These are phyloP conservation scores for Capsella bursapastoris DNA, from an alignment of 345 rosid species.

Conservation along the genomic window DNA sequence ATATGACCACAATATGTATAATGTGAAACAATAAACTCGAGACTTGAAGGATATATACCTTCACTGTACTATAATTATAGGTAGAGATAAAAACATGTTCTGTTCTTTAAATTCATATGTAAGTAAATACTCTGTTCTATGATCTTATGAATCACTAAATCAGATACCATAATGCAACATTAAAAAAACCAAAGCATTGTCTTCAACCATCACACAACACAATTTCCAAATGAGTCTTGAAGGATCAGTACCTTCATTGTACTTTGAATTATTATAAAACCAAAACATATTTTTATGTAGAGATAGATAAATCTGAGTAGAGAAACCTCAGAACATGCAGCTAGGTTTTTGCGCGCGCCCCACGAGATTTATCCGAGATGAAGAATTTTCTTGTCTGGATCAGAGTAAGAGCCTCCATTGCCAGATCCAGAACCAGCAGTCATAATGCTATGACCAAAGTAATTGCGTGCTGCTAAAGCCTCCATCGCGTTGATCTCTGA, in stretches of 20 bases:
- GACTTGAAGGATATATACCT: neutral
- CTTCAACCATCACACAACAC: conserved; percentile 31
- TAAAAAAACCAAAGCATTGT: conserved; percentile 2
- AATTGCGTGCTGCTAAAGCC: conserved; percentile 82
- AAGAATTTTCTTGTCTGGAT: conserved; percentile 77
- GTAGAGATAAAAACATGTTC: neutral
- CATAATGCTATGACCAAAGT: conserved; percentile 68
- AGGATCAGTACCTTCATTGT: conserved; percentile 41
- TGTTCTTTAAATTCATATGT: conserved; percentile 17
- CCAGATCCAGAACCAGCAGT: conserved; percentile 50
- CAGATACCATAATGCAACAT: conserved; percentile 7
- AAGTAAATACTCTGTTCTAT: conserved; percentile 2
- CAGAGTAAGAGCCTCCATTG: conserved; percentile 54
- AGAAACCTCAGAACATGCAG: conserved; percentile 1
- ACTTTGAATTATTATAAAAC: conserved; percentile 14
- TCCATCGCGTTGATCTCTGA: conserved; percentile 79
- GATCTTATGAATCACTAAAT: conserved; percentile 12
- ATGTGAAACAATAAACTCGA: conserved; percentile 5
- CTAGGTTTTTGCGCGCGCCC: neutral
- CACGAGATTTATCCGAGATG: conserved; percentile 66
- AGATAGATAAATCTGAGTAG: conserved; percentile 8
- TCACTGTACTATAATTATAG: neutral
- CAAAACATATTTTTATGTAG: conserved; percentile 13
- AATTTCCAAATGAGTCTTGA: conserved; percentile 36
- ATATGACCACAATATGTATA: neutral